Conservation (phyloP, 1,284 basidiomycete species). For the Boletellus sp. region DNA sequence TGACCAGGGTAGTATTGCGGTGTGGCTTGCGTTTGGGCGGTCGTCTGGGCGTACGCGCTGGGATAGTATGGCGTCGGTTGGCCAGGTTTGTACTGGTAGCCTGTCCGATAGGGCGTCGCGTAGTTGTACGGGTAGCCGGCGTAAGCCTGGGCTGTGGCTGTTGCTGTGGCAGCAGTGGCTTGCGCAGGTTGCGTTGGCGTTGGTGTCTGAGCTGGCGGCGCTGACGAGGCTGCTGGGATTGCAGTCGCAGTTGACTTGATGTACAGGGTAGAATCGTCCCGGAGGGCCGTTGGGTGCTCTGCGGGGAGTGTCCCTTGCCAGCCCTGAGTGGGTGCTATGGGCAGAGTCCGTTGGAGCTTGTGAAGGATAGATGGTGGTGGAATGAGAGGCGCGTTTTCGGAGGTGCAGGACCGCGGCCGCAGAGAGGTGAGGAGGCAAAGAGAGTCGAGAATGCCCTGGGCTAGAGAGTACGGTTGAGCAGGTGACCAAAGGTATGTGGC, state of each 20-base stretch:
- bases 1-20: slow-evolving; percentile 33
- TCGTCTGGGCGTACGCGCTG: slow-evolving; percentile 23
- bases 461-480: slow-evolving; percentile 37
- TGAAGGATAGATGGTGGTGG: slow-evolving; percentile 61
- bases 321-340: slow-evolving; percentile 52
- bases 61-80: slow-evolving; percentile 33
- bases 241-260: slow-evolving; percentile 53
- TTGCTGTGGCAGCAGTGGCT: slow-evolving; percentile 18
- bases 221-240: slow-evolving; percentile 25
- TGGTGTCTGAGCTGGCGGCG: slow-evolving; percentile 21
- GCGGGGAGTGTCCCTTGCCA: slow-evolving; percentile 75
- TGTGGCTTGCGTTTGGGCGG: slow-evolving; percentile 25
- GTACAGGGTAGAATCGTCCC: slow-evolving; percentile 66
- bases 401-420: slow-evolving; percentile 54
- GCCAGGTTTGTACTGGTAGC: slow-evolving; percentile 34
- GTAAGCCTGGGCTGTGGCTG: slow-evolving; percentile 27
- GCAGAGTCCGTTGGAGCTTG: slow-evolving; percentile 66
- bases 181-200: slow-evolving; percentile 26
- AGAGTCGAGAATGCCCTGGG: slow-evolving; percentile 69
- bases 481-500: neutral
- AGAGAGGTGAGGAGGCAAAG: slow-evolving; percentile 65
- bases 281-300: slow-evolving; percentile 53
- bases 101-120: slow-evolving; percentile 30
- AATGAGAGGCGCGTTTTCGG: slow-evolving; percentile 44
- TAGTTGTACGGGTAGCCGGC: slow-evolving; percentile 26